These are phyloP conservation scores for Kodamaea sagamina DNA, from an alignment of 805 yeast genomes.

Conservation along the genomic window DNA sequence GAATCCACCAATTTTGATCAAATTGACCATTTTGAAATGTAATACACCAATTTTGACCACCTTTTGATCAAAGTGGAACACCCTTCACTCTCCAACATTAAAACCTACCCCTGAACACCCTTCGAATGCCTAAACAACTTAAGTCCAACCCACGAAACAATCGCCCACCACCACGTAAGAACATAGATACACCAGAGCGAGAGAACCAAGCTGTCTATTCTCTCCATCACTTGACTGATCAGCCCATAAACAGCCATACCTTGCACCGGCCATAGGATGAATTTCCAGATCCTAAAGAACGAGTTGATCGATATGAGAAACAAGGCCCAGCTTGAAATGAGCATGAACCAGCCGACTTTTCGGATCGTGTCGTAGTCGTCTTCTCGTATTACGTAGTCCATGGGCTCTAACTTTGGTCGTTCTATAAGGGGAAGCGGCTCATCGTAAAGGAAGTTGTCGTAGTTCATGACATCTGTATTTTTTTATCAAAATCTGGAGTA, in stretches of 20 bases:
- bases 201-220: conserved; percentile 32
- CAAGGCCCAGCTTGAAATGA: conserved; percentile 33
- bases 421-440: conserved; percentile 26
- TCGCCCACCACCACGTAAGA: conserved; percentile 63
- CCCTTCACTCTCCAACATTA: no score
- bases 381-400: conserved; percentile 12
- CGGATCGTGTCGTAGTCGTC: conserved; percentile 13
- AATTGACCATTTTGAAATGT: no score
- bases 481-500: background rate
- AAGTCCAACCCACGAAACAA: conserved; percentile 76
- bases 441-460: conserved; percentile 4
- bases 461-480: conserved; percentile 2
- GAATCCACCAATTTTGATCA: no score
- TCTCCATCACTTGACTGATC: conserved; percentile 20
- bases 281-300: conserved; percentile 38
- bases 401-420: conserved; percentile 14
- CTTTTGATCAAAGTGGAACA: no score
- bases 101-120: conserved; percentile 41
- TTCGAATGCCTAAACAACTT: conserved; percentile 79
- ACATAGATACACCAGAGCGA: conserved; percentile 43
- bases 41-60: background rate
- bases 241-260: conserved; percentile 16
- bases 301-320: conserved; percentile 37
- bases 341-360: conserved; percentile 29
- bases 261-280: conserved; percentile 33